phyloP scores from a whole-genome alignment of 441 rosid species.

The Erodium moschatum region DNA sequence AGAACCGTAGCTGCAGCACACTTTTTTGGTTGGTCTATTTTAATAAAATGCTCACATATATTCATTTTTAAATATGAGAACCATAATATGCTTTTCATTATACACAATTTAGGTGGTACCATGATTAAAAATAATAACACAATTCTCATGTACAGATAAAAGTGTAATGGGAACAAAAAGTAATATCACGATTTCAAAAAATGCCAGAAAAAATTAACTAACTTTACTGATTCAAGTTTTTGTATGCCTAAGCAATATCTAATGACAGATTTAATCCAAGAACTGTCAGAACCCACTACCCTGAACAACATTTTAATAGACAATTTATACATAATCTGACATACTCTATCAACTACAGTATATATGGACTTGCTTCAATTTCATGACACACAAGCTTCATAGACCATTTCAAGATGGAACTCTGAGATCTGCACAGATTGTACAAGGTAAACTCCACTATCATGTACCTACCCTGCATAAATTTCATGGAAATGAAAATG shows the following conservation, averaged over 20 bases:
- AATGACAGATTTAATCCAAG: background rate
- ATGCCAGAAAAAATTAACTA: background rate
- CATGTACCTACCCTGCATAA: background rate
- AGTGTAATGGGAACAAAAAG: no score
- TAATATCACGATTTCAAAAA: no score
- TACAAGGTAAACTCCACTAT: background rate
- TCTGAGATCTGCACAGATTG: background rate
- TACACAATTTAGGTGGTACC: no score
- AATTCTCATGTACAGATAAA: no score
- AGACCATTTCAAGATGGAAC: background rate
- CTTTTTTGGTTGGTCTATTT: no score
- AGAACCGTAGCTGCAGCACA: no score
- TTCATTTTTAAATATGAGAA: no score
- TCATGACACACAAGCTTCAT: background rate
- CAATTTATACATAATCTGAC: background rate
- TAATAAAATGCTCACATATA: no score
- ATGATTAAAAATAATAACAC: no score
- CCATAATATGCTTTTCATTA: no score
- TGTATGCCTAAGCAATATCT: background rate
- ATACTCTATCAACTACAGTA: background rate
- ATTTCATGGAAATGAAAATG: background rate
- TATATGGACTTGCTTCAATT: background rate
- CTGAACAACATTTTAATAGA: background rate
- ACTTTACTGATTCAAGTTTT: background rate
- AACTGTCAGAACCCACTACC: background rate